Evolutionary conservation across 768 basidiomycete genomes (phyloP), one percentile per base, ranked within the genome.

Genomic region (Polyporus arcularius): DNA sequence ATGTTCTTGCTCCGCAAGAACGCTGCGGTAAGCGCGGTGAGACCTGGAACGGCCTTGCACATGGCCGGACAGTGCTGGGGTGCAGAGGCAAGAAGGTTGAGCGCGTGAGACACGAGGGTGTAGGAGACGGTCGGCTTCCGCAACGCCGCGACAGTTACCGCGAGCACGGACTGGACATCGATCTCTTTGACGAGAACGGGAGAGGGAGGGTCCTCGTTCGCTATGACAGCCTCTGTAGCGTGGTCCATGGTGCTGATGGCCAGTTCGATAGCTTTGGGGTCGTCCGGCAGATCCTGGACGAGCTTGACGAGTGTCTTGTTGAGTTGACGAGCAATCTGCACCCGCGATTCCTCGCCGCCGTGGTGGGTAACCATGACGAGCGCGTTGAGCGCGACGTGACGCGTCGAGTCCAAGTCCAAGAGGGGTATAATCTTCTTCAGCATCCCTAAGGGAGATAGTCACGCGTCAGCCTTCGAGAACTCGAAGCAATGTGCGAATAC

Each of bases 281-380:
- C 84, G 43, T 85, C 80, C 4, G 83, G 80, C 57, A 78, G 67
- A 31, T 82, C 77, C 46, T 82, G 71, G 40, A 87, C 70, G 9
- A 86, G 68, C 31, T 73, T 76, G 15, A 82, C 62, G 11, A 88
- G 72, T 14, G 65, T 67, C 9, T 75, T 68, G 6, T 80, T 73
- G 7, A 35, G 35, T 32, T 79, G 71, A 48, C 75, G 77, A 0
- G 85, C 83, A 53, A 89, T 82, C 55, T 81, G 80, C 43, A 72
- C 67, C 41, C 82, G 81, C 30, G 82, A 77, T 14, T 78, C 72
- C 3, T 67, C 60, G 4, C 85, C 85, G 4, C 85, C 85, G 50
- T 87, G 85, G 58, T 85, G 86, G 0, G 86, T 88, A 9, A 88
- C 77, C 21, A 81, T 84, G 0, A 78, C 78, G 28, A 89, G 72